A percentile compares a stretch with the other conserved stretches of the same genome.
phyloP scores from a whole-genome alignment of 1,284 basidiomycete genomes.

The Malassezia vespertilionis region DNA sequence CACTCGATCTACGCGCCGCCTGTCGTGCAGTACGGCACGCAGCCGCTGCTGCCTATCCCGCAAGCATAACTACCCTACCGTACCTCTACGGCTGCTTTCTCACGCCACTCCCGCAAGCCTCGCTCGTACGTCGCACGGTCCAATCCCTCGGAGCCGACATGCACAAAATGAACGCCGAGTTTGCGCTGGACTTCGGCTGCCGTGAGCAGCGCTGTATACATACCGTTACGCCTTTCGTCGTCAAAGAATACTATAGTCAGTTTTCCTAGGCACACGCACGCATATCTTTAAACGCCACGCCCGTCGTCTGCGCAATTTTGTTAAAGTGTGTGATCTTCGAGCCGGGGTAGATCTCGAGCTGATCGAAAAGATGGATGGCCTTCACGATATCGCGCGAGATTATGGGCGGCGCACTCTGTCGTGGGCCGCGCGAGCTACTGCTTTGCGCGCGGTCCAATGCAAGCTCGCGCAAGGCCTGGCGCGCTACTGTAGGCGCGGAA shows the following conservation, averaged over 20 bases:
- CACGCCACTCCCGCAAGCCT: slow-evolving; percentile 31
- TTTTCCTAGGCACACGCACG: slow-evolving; percentile 7
- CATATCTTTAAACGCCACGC: slow-evolving; percentile 38
- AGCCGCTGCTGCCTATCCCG: slow-evolving; percentile 11
- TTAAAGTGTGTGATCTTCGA: slow-evolving; percentile 39
- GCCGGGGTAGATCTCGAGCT: slow-evolving; percentile 43
- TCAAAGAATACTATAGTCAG: slow-evolving; percentile 34
- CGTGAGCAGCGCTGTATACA: background rate
- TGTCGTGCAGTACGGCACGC: background rate
- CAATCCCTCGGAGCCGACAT: slow-evolving; percentile 31
- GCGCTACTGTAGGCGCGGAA: slow-evolving; percentile 28
- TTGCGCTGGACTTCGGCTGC: slow-evolving; percentile 33
- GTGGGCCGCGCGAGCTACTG: slow-evolving; percentile 8
- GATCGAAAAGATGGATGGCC: slow-evolving; percentile 31
- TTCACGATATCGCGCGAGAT: slow-evolving; percentile 12
- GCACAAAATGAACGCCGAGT: slow-evolving; percentile 42
- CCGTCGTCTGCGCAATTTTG: slow-evolving; percentile 25
- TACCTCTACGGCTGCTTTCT: slow-evolving; percentile 15
- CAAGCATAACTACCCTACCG: slow-evolving; percentile 10
- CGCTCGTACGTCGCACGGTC: slow-evolving; percentile 32
- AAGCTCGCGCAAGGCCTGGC: slow-evolving; percentile 34
- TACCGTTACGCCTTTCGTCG: slow-evolving; percentile 35
- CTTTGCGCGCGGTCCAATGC: slow-evolving; percentile 18
- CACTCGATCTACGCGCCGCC: slow-evolving; percentile 4
- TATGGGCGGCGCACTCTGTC: background rate